Evolutionary conservation across 768 basidiomycete species (phyloP), one percentile per base, ranked within the genome.

Genomic region (Lactarius vividus): DNA sequence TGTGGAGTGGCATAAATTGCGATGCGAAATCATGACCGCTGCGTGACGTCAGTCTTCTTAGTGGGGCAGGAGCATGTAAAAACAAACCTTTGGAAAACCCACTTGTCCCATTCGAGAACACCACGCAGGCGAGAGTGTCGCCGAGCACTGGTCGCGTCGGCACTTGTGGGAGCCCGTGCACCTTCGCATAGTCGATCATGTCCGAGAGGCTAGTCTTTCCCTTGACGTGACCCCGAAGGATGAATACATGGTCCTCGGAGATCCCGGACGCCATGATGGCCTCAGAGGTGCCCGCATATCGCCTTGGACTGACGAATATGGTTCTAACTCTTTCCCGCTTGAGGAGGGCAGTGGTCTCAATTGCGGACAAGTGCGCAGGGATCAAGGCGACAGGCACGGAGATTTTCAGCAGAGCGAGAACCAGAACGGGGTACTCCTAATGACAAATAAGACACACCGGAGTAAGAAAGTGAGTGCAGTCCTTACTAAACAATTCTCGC

Each of bases 41-140:
- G 55, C 39, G 28, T n/a, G 35, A 10, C 1, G 18, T 49, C 35
- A 49, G 35, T 40, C 37, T n/a, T 33, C 16, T 33, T 58, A 18
- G 42, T 53, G 16, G 33, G 20, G 16, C 39, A 29, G 28, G 23
- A 44, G 29, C 44, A 53, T 37, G 23, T 18, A 8, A 39, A 39
- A 31, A 57, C 62, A 5, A 39, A 85, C 88, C 87, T 82, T 91
- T 91, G 0, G 89, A 88, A 2, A 86, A 75, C 0, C 90, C 89
- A 66, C 82, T 89, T 0, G 89, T 91, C n/a, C 89, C 89, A 70
- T 89, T 91, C 1, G 89, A 91, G 72, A 90, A 89, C 0, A 88
- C 78, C 2, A 91, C 77, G 72, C 90, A 89, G 1, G 87, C 89
- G 1, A 89, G 76, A 0, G 86, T 88, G 65, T 86, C 76, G 33